Evolutionary conservation across 805 yeast species (phyloP).

Genomic region (Saturnispora diversa): DNA sequence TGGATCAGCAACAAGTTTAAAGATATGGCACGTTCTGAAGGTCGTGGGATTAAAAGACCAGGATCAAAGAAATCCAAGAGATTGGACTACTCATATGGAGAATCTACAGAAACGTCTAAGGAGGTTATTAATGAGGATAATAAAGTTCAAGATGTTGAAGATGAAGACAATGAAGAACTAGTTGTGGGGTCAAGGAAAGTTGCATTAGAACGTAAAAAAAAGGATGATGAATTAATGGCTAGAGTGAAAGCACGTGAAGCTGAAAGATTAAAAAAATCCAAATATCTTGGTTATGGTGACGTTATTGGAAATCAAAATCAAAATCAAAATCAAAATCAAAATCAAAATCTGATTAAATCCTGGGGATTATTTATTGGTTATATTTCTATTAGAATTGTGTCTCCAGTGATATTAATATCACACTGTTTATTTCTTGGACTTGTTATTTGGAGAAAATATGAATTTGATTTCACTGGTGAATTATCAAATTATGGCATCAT

Average conservation of each 20-base stretch:
- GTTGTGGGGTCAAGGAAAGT: constrained; percentile 15
- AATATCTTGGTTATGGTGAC: constrained; percentile 13
- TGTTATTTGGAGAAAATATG: constrained; percentile 17
- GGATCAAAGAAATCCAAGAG: neutral
- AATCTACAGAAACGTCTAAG: neutral
- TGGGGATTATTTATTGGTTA: constrained; percentile 26
- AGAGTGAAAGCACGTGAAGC: neutral
- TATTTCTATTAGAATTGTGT: constrained; percentile 19
- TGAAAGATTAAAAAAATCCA: neutral
- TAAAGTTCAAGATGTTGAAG: neutral
- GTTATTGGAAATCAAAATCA: constrained; percentile 12
- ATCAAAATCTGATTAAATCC: constrained; percentile 10
- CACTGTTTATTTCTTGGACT: constrained; percentile 20
- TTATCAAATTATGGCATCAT: constrained; percentile 13
- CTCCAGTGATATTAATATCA: constrained; percentile 23
- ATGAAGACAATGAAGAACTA: constrained; percentile 16
- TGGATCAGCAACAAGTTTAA: neutral
- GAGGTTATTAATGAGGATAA: neutral
- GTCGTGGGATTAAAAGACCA: neutral
- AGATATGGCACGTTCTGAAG: neutral
- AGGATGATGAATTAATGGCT: neutral
- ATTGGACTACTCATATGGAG: neutral
- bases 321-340: constrained; percentile 15
- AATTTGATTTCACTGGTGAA: constrained; percentile 12
- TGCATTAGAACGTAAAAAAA: neutral